phyloP scores from a whole-genome alignment of 495 filamentous ascomycete species.

The Aspergillus cristatus region DNA sequence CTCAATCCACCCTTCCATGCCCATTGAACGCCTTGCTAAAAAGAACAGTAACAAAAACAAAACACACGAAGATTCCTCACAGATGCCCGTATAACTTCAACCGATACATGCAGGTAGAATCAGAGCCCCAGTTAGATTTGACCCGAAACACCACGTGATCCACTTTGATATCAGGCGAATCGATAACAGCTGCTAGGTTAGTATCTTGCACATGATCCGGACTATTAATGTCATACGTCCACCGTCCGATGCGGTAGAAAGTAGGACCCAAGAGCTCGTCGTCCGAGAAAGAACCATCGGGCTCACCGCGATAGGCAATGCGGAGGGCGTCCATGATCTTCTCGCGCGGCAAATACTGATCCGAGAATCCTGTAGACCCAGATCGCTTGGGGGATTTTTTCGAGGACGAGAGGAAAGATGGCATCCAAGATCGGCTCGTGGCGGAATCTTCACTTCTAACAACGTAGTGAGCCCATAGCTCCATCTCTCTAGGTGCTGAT shows the following conservation, averaged over 20 bases:
- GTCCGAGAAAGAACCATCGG: conserved; percentile 21
- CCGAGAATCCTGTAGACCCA: conserved; percentile 4
- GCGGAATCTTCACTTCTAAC: conserved; percentile 7
- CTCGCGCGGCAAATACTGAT: conserved; percentile 17
- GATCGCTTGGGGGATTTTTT: background rate
- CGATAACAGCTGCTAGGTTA: conserved; percentile 21
- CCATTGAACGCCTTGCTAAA: background rate
- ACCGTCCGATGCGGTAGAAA: conserved; percentile 37
- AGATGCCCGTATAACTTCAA: conserved; percentile 33
- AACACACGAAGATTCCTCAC: conserved; percentile 5
- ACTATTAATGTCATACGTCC: conserved; percentile 30
- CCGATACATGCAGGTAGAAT: conserved; percentile 40
- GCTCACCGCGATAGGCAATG: conserved; percentile 17
- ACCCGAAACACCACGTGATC: conserved; percentile 35
- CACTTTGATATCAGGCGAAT: conserved; percentile 28
- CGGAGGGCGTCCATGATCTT: conserved; percentile 25
- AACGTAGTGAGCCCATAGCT: conserved; percentile 35
- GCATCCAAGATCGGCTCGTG: background rate
- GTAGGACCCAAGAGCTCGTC: conserved; percentile 23
- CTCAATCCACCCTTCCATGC: background rate
- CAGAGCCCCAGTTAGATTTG: conserved; percentile 39
- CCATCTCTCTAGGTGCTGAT: conserved; percentile 35
- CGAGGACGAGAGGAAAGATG: conserved; percentile 2
- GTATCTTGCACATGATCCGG: conserved; percentile 30
- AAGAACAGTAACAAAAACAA: background rate